Base-by-base conservation (phyloP, 441 rosid species). In the Pelargonium cotyledonis region DNA sequence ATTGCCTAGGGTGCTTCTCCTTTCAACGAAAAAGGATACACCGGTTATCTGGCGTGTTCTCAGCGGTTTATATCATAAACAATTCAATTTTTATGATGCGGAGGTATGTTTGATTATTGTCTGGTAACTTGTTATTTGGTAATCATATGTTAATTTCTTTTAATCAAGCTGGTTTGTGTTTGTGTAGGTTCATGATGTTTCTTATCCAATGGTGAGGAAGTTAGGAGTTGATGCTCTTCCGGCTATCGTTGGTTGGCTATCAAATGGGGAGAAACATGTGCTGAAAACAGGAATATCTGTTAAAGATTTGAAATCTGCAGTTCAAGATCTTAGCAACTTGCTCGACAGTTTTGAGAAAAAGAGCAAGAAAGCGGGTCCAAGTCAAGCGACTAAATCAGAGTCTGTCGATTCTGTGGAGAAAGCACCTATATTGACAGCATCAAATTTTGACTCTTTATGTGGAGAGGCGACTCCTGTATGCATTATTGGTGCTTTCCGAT, bases 41-140 rank as follows among this genome's bases (percentile, higher is more conserved):
- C 94, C 97, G 26, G 79, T 81, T 7, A 91, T 88, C 67, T 91
- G 95, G 97, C 95, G 94, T 65, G 95, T 83, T 76, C 96, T 94
- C 69, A 88, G 96, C 29, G 95, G 97, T 78, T 71, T 86, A 80
- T 86, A 83, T 80, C 86, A 66, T 67, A 85, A 86, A 72, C 85
- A 79, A 43, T 74, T 89, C 79, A 79, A 49, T 68, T 87, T 91
- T 77, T 84, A 79, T 71, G 88, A 88, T 74, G 80, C 78, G 53
- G 85, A 86, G 97, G 98, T 89, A 80, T 71, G 75, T 70, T 5
- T 31, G 38, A 6, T 31, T 31, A 31, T 31, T 31, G 38, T 31
- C 38, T 4, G 38, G 38, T 31, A 4, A 31, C 38, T 31, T 3
- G 38, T 31, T 31, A 31, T 31, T 31, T 31, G 38, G 38, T 31